Evolutionary conservation across 495 filamentous ascomycete species (phyloP), one percentile per base, ranked within the genome.

Genomic region (Penicillium antarcticum): DNA sequence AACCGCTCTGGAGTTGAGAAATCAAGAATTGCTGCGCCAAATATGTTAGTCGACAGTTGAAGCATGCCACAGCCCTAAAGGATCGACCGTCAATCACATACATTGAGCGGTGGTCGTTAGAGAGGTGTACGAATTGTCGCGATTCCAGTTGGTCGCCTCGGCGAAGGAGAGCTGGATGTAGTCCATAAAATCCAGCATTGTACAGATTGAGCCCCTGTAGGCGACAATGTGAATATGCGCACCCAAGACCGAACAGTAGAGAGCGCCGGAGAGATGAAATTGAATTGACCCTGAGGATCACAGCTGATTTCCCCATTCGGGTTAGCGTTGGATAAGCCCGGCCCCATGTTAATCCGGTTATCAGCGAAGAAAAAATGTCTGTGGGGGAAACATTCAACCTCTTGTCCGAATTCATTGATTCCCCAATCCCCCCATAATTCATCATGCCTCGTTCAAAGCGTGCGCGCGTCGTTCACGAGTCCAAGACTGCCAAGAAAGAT

Each of bases 131-230:
- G 85, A 89, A 70, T 96, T 97, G 73, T 98, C 91, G 52, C 83
- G 79, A 65, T 92, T 89, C 94, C 94, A 97, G 56, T 83, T 77
- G 5, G 91, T 91, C 48, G 86, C 85, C 69, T 87, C 79, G 68
- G 88, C 88, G 73, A 97, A 98, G 66, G 90, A 87, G 66, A 89
- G 82, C 69, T 95, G 92, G 70, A 98, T 85, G 72, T 95, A 92
- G 65, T 97, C 90, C 92, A 97, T 98, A 76, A 97, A 98, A 68
- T 89, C 87, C 74, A 95, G 84, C 94, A 98, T 98, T 52, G 48
- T 76, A 52, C 45, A 42, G 21, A 32, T 35, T 38, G 14, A 7
- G 34, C 32, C 47, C 24, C 34, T 52, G 18, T n/a, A 49, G 47
- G 47, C 38, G 4, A 17, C 29, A 26, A 12, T 41, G n/a, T 7